These are phyloP conservation scores for Phoenix roebelenii DNA, from an alignment of 176 grass and related monocot genomes.

Conservation along the genomic window DNA sequence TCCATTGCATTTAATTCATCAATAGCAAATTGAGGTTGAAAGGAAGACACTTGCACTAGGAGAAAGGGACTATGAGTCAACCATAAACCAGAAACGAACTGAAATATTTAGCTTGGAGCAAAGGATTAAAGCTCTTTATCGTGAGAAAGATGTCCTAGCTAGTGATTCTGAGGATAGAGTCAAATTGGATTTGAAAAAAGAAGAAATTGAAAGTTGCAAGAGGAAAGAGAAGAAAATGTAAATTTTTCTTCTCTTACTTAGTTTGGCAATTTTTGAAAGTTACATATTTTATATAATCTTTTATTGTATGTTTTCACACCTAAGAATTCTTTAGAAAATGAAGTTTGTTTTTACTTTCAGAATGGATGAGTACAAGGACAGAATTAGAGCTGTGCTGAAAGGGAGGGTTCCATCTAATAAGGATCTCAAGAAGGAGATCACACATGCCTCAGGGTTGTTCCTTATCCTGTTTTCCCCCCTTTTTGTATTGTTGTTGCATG, in stretches of 20 bases:
- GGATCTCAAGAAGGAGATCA: constrained; percentile 63
- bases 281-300: too few relatives aligned
- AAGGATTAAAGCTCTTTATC: constrained; percentile 60
- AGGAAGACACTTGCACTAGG: constrained; percentile 53
- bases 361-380: constrained; percentile 49
- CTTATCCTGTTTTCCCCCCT: constrained; percentile 2
- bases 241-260: constrained; percentile 22
- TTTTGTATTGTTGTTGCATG: not conserved
- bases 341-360: constrained; percentile 42
- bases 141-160: constrained; percentile 56
- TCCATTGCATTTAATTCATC: not conserved
- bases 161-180: constrained; percentile 72
- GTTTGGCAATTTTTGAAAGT: too few relatives aligned
- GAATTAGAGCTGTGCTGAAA: constrained; percentile 61
- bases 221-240: constrained; percentile 66
- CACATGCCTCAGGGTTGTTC: constrained; percentile 54
- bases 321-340: too few relatives aligned
- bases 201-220: constrained; percentile 51
- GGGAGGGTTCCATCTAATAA: constrained; percentile 43
- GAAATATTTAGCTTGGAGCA: constrained; percentile 72
- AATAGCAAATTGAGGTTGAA: constrained; percentile 85
- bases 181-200: constrained; percentile 63
- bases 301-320: too few relatives aligned
- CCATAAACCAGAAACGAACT: constrained; percentile 53
- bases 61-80: constrained; percentile 67